Percentiles rank a stretch among this genome's conserved stretches.
These are phyloP conservation scores for Mycena leptocephala DNA, from an alignment of 768 basidiomycete genomes.

Conservation along the genomic window DNA sequence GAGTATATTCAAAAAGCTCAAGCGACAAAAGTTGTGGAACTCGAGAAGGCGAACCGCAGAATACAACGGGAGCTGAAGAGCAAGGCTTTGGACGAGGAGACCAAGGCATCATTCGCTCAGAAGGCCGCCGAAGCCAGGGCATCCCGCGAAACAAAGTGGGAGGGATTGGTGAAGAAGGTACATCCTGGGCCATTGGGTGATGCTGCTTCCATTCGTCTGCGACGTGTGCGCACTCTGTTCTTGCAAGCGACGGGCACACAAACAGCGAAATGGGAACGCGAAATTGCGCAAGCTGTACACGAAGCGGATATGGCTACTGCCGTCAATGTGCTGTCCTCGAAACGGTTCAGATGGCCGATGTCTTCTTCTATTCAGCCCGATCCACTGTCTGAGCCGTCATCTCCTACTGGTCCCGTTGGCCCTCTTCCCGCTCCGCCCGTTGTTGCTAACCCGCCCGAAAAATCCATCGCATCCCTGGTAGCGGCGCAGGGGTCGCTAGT, in stretches of 20 bases:
- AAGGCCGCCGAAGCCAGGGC: constrained; percentile 77
- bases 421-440: constrained; percentile 54
- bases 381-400: constrained; percentile 10
- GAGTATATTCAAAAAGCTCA: constrained; percentile 61
- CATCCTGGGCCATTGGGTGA: constrained; percentile 70
- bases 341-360: not conserved
- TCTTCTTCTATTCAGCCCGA: too few species aligned
- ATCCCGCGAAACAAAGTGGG: constrained; percentile 80
- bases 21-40: constrained; percentile 56
- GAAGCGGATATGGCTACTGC: constrained; percentile 64
- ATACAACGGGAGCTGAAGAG: constrained; percentile 52
- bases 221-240: constrained; percentile 70
- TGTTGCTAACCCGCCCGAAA: constrained; percentile 64
- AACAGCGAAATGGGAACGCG: constrained; percentile 73
- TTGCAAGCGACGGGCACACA: constrained; percentile 70
- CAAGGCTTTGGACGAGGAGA: constrained; percentile 58
- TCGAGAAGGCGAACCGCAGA: constrained; percentile 60
- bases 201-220: constrained; percentile 66
- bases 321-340: not conserved
- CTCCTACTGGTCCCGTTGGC: constrained; percentile 37
- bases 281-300: constrained; percentile 69
- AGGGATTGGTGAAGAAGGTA: constrained; percentile 65
- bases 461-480: constrained; percentile 67
- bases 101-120: constrained; percentile 68
- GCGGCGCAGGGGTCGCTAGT: constrained; percentile 66